phyloP scores from a whole-genome alignment of 345 rosid species.

The Salix viminalis region DNA sequence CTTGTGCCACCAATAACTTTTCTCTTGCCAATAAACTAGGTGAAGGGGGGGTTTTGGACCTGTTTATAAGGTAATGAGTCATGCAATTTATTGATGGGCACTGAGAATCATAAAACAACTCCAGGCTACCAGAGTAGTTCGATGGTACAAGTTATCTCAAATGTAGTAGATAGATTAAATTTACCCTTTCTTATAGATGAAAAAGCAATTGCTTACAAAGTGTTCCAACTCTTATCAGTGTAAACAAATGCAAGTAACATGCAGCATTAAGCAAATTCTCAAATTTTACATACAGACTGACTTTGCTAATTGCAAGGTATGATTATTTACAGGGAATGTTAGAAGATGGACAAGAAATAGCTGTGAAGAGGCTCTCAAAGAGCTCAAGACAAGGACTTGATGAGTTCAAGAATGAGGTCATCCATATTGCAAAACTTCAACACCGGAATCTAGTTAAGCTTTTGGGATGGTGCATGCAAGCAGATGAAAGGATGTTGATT shows the following conservation, averaged over 20 bases:
- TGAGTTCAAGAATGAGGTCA: neutral
- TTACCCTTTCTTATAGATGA: no score
- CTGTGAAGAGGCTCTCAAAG: neutral
- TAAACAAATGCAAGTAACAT: no score
- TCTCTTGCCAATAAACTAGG: neutral
- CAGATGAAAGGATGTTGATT: neutral
- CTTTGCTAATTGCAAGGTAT: no score
- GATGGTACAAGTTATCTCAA: no score
- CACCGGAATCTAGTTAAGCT: slow-evolving; percentile 1
- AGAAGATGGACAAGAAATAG: neutral
- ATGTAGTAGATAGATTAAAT: no score
- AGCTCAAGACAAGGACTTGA: neutral
- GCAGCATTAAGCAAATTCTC: no score
- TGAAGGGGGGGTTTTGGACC: neutral
- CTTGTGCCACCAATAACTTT: neutral
- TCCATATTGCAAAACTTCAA: neutral
- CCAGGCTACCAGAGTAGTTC: no score
- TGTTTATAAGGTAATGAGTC: neutral
- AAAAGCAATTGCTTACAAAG: no score
- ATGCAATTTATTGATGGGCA: no score
- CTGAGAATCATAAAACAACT: no score
- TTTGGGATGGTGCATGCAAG: neutral
- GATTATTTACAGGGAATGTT: neutral
- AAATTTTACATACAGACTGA: no score
- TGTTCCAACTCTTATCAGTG: no score